Evolutionary conservation across 345 rosid genomes (phyloP), one percentile per base, ranked within the genome.

Genomic region (Lepidium sativum): DNA sequence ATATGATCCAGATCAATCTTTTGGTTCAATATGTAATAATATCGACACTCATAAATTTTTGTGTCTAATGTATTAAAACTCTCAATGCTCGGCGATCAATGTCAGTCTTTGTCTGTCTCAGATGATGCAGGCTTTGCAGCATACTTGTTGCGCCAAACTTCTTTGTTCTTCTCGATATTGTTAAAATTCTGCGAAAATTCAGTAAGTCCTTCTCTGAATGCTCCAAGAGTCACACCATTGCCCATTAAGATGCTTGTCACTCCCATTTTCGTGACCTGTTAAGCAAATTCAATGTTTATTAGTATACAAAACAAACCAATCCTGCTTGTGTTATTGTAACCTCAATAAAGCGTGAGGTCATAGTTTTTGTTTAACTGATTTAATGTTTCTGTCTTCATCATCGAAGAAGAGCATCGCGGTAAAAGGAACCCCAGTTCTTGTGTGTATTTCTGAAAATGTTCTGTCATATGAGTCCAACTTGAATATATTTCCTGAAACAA

Each of bases 211-310:
- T 85, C 80, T 60, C 91, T 79, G 49, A 92, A 62, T 47, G 87
- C 89, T 54, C 89, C 95, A 31, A 92, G 91, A 23, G 77, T 84
- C 32, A 89, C 84, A 14, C 95, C 98, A 33, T 89, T 60, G 2
- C 70, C 78, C 0, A 87, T 89, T 70, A 77, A 57, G 54, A 83
- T 77, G 78, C 92, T 81, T 6, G 96, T 82, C 1, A 80, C 94
- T 60, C 97, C 97, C 96, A 86, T 82, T 68, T 83, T 84, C 0
- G 89, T 86, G 54, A 84, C 83, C 97, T 91, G 79, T 38, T 34
- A 10, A 54, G 8, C n/a, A 18, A 31, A 53, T 16, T 25, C 17
- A 51, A 25, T 33, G 31, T 27, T 27, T 33, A 18, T 32, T 49
- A 33, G n/a, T n/a, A 38, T 2, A 13, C 18, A 9, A 58, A 40